phyloP scores from a whole-genome alignment of 1,139 yeast species.

The Nakaseomyces kungkrabaensis region DNA sequence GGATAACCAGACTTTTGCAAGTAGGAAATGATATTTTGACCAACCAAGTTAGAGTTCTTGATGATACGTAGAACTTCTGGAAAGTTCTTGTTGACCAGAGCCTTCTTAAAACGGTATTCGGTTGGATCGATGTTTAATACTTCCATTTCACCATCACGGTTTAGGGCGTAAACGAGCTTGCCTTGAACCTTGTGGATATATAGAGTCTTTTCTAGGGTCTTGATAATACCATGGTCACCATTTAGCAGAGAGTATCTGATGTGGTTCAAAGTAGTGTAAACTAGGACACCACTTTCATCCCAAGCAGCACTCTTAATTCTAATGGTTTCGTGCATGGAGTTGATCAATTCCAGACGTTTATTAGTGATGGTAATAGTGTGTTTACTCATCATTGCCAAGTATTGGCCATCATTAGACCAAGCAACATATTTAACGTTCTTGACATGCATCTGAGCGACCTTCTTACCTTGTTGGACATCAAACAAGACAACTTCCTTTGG shows the following conservation, averaged over 20 bases:
- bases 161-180: constrained; percentile 65
- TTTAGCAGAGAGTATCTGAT: constrained; percentile 86
- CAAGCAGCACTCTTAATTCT: constrained; percentile 96
- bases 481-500: constrained; percentile 63
- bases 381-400: constrained; percentile 81
- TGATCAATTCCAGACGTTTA: constrained; percentile 64
- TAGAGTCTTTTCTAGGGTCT: constrained; percentile 84
- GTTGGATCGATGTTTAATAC: constrained; percentile 81
- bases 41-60: constrained; percentile 82
- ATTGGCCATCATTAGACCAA: constrained; percentile 84
- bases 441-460: constrained; percentile 57
- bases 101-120: constrained; percentile 91
- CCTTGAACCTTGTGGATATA: constrained; percentile 71
- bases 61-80: constrained; percentile 87
- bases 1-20: constrained; percentile 94
- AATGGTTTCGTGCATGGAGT: constrained; percentile 91
- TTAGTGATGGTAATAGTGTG: constrained; percentile 87
- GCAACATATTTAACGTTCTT: constrained; percentile 78
- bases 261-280: constrained; percentile 91
- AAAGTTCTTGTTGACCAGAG: constrained; percentile 81
- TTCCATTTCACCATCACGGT: constrained; percentile 79
- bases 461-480: constrained; percentile 89
- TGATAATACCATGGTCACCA: constrained; percentile 91
- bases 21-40: constrained; percentile 93
- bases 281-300: constrained; percentile 88